A percentile compares a stretch with the other conserved stretches of the same genome.
These are phyloP conservation scores for Phytophthora fragariae DNA, from an alignment of 352 stramenopile genomes.

Conservation along the genomic window DNA sequence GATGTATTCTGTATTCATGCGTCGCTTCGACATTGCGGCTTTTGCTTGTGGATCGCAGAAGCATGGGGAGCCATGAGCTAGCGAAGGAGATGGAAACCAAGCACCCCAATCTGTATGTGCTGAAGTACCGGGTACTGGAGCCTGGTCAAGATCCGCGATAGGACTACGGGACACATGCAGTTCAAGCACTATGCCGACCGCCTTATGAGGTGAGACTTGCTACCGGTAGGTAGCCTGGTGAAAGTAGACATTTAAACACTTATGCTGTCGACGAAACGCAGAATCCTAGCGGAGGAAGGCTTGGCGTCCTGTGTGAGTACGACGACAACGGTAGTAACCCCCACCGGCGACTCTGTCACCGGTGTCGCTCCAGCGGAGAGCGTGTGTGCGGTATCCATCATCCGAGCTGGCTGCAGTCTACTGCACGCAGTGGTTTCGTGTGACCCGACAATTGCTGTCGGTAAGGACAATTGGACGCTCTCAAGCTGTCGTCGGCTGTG, in stretches of 20 bases:
- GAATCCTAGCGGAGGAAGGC: constrained; percentile 73
- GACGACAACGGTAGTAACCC: constrained; percentile 57
- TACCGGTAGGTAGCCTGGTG: neutral
- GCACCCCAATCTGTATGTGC: constrained; percentile 65
- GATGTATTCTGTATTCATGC: too few relatives aligned
- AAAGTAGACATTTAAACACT: neutral
- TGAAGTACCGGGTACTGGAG: constrained; percentile 65
- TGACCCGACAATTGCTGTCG: constrained; percentile 79
- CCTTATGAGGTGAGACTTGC: constrained; percentile 59
- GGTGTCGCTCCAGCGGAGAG: constrained; percentile 54
- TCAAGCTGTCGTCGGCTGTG: neutral
- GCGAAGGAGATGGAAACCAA: constrained; percentile 56
- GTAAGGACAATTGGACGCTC: constrained; percentile 27
- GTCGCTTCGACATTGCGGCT: neutral
- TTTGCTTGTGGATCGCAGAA: neutral
- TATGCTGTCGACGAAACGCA: constrained; percentile 17
- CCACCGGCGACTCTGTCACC: constrained; percentile 62
- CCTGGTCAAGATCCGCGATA: constrained; percentile 72
- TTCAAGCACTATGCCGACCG: constrained; percentile 84
- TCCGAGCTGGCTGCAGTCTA: constrained; percentile 90
- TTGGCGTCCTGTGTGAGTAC: constrained; percentile 60
- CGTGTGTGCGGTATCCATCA: constrained; percentile 94
- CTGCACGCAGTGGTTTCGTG: constrained; percentile 90
- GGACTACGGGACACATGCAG: constrained; percentile 60
- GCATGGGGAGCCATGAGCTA: constrained; percentile 47